phyloP scores from a whole-genome alignment of 2,329 filamentous ascomycete species.

The Cladosporium sphaerospermum region DNA sequence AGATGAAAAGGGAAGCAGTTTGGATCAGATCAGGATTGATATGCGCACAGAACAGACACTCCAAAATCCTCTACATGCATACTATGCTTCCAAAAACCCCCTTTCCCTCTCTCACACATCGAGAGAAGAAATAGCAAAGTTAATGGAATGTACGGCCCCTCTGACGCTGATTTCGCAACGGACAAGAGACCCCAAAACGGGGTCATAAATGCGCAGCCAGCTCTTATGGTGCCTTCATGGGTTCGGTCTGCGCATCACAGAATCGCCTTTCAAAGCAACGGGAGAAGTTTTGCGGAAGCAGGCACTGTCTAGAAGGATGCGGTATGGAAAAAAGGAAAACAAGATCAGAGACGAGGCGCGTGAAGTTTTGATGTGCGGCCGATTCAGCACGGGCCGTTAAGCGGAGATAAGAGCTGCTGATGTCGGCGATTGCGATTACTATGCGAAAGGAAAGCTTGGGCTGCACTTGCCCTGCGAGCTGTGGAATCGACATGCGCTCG shows the following conservation, averaged over 20 bases:
- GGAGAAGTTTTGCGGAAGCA: conserved; percentile 8
- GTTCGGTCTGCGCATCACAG: conserved; percentile 12
- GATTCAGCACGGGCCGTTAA: not conserved
- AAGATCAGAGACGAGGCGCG: not conserved
- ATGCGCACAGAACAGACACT: not conserved
- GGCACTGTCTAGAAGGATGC: conserved; percentile 14
- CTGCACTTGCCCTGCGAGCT: not conserved
- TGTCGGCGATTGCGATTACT: not conserved
- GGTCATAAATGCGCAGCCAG: conserved; percentile 15
- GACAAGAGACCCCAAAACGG: conserved; percentile 13
- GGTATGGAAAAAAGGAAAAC: conserved; percentile 3
- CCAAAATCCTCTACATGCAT: not conserved
- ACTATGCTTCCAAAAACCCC: not conserved
- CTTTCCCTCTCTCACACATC: not conserved
- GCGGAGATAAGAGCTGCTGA: conserved; percentile 7
- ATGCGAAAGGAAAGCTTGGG: not conserved
- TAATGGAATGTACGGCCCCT: conserved; percentile 8
- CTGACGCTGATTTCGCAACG: conserved; percentile 15
- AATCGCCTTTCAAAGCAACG: conserved; percentile 10
- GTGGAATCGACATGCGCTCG: not conserved
- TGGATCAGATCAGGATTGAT: not conserved
- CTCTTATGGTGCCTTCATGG: conserved; percentile 12
- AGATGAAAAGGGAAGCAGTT: not conserved
- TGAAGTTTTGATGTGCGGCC: conserved; percentile 6
- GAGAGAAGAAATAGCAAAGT: not conserved